phyloP scores from a whole-genome alignment of 2,329 filamentous ascomycete species.

The Monosporascus sp. region DNA sequence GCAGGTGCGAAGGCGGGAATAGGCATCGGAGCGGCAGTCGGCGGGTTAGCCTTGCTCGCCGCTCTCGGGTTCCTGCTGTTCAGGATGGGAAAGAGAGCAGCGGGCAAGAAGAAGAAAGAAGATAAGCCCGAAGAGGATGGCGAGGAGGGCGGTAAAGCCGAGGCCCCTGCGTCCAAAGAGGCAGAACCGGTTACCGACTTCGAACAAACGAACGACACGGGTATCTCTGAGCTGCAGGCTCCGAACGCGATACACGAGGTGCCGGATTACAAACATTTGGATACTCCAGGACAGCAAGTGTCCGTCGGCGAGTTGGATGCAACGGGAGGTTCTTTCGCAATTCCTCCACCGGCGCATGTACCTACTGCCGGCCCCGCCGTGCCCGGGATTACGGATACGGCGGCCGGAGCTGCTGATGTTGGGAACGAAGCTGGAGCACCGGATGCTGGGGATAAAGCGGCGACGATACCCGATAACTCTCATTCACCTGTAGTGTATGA shows the following conservation, averaged over 20 bases:
- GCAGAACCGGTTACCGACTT: neutral
- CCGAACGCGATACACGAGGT: slow-evolving; percentile 1
- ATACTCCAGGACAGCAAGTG: neutral
- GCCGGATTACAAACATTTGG: slow-evolving; percentile 1
- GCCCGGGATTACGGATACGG: neutral
- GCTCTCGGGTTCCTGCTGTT: slow-evolving; percentile 1
- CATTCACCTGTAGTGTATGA: neutral
- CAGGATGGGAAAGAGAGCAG: slow-evolving; percentile 2
- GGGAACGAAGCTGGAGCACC: neutral
- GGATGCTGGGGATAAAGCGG: neutral
- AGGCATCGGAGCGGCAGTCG: slow-evolving; percentile 1
- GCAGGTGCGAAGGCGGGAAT: slow-evolving; percentile 2
- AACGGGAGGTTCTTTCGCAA: slow-evolving; percentile 1
- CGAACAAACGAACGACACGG: neutral
- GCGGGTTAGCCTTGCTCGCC: neutral
- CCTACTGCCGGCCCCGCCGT: neutral
- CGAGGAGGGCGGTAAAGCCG: neutral
- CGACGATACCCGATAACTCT: neutral
- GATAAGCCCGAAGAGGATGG: neutral
- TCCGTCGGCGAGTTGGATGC: slow-evolving; percentile 3
- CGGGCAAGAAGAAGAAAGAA: neutral
- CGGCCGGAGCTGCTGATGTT: neutral
- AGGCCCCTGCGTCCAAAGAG: neutral
- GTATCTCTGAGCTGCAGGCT: neutral
- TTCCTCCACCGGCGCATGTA: neutral